Evolutionary conservation across 139 green algal species (phyloP).

Genomic region (Tetradesmus obliquus): DNA sequence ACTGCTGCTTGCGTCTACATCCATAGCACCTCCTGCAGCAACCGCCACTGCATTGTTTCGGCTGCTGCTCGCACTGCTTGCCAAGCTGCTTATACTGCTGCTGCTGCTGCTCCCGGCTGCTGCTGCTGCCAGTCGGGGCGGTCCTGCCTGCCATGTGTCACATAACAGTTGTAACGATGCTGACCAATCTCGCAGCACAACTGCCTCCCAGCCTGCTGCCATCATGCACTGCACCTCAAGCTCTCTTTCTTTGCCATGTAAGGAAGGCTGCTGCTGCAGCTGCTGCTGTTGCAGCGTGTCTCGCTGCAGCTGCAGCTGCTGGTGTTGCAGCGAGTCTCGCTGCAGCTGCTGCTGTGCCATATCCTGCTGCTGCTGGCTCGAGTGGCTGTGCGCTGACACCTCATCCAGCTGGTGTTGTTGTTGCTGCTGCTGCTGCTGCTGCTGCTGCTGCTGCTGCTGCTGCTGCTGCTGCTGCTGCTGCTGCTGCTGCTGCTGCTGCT

Average conservation of each 20-base stretch:
- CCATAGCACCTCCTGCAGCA: not conserved
- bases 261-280: not conserved
- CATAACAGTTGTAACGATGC: conserved; percentile 42
- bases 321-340: not conserved
- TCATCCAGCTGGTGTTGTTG: not conserved
- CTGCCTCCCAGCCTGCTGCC: conserved; percentile 44
- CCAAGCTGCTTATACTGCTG: not conserved
- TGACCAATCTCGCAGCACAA: conserved; percentile 50
- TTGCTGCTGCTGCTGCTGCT: not conserved
- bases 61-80: not conserved
- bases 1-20: not conserved
- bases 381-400: not conserved
- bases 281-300: not conserved
- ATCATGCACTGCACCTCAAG: conserved; percentile 22
- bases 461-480: not conserved
- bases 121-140: not conserved
- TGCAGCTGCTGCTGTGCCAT: not conserved
- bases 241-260: not conserved
- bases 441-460: not conserved
- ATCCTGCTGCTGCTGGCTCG: not conserved
- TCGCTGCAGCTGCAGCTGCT: not conserved
- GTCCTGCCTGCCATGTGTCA: conserved; percentile 6
- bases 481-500: not conserved
- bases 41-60: not conserved
- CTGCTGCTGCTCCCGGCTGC: not conserved